Evolutionary conservation across 345 rosid genomes (phyloP), one percentile per base, ranked within the genome.

Genomic region (Eucalyptus viminalis): DNA sequence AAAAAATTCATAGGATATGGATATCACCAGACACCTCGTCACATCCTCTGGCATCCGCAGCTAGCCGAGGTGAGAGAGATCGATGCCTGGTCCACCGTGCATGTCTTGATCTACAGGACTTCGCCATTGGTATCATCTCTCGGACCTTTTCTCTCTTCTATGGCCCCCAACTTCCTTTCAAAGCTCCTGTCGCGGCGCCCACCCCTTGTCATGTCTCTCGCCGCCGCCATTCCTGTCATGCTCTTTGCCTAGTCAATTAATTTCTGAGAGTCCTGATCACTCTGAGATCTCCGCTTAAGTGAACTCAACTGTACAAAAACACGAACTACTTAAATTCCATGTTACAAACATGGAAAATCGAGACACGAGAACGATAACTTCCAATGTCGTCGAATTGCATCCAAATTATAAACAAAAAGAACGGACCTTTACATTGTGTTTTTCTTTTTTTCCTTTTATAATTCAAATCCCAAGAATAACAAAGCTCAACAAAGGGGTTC

Each of bases 21-120:
- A 90, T 91, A 92, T 93, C 91, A 92, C 88, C 91, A 90, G 92
- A 90, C 90, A 97, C 99, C 99, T 97, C 96, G 50, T 93, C 94
- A 76, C 80, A 94, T 67, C 92, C 90, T 91, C 94, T 92, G 50
- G 87, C 91, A 91, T 90, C 93, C 89, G 90, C 88, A 86, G 88
- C 90, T 60, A 89, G 89, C 58, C 10, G 90, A 8, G 97, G 97
- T 5, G 98, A 96, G 60, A 53, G 91, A 88, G 97, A 95, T 88
- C 95, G 93, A 60, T 88, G 96, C 88, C 94, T 91, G 91, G 94
- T 94, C 91, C 94, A 93, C 69, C 89, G 89, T 43, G 89, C 96
- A 69, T 92, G 93, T 80, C 91, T 93, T 90, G 91, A 90, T 91
- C 89, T 93, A 86, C 92, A 89, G 90, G 93, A 92, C 92, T 94